Conservation (phyloP, 768 basidiomycete genomes). For the Russula abietina region DNA sequence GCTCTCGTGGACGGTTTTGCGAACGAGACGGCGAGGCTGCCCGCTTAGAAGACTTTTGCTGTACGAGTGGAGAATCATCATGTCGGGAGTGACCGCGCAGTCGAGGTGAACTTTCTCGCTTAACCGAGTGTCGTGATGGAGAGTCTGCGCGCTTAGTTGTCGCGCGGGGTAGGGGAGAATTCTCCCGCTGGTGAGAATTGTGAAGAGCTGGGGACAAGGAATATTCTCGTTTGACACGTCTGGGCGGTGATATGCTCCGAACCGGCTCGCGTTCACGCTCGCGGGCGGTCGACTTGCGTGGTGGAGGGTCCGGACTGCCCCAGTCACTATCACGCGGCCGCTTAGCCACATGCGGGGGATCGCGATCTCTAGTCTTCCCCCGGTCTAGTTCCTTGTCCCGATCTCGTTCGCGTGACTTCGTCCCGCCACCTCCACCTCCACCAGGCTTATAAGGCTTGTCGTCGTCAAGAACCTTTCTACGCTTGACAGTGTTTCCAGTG, state of each 20-base stretch:
- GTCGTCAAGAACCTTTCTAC: slow-evolving; percentile 22
- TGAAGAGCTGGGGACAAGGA: slow-evolving; percentile 27
- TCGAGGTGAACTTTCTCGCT: slow-evolving; percentile 22
- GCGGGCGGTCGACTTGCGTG: slow-evolving; percentile 6
- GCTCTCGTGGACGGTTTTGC: slow-evolving; percentile 17
- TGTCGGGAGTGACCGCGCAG: slow-evolving; percentile 17
- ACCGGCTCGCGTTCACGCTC: slow-evolving; percentile 15
- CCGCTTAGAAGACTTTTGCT: slow-evolving; percentile 32
- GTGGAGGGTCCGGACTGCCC: slow-evolving; percentile 14
- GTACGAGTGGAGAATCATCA: background rate
- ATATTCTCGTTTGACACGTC: slow-evolving; percentile 21
- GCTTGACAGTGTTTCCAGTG: slow-evolving; percentile 10
- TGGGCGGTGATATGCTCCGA: slow-evolving; percentile 13
- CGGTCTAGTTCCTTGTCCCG: slow-evolving; percentile 21
- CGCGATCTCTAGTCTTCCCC: slow-evolving; percentile 18
- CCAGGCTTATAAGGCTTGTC: slow-evolving; percentile 22
- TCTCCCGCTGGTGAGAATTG: slow-evolving; percentile 17
- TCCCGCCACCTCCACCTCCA: slow-evolving; percentile 7
- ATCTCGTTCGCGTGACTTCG: slow-evolving; percentile 24
- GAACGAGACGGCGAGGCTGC: slow-evolving; percentile 32
- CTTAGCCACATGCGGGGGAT: slow-evolving; percentile 31
- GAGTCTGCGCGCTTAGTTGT: slow-evolving; percentile 14
- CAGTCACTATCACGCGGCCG: slow-evolving; percentile 40
- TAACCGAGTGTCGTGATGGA: slow-evolving; percentile 6
- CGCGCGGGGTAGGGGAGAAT: slow-evolving; percentile 13